Evolutionary conservation across 257 asterid genomes (phyloP).

Genomic region (Vinca minor): DNA sequence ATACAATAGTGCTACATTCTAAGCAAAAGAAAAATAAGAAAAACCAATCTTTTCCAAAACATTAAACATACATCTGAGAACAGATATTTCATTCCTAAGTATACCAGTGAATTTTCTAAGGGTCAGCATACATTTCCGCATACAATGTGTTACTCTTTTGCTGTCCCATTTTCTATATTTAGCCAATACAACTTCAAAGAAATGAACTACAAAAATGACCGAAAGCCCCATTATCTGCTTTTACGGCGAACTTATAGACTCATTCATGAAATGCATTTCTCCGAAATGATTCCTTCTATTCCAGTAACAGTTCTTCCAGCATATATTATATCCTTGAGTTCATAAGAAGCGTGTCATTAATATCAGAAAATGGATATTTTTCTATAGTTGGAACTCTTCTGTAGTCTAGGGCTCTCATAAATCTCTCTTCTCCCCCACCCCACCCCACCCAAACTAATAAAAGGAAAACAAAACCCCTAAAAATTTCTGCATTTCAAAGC

Average conservation of each 20-base stretch:
- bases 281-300: background rate
- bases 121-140: background rate
- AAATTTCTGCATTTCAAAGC: background rate
- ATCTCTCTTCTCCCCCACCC: background rate
- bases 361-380: background rate
- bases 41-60: background rate
- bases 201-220: background rate
- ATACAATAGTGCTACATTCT: background rate
- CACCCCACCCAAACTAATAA: too few relatives aligned
- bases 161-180: background rate
- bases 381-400: background rate
- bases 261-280: background rate
- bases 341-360: background rate
- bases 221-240: background rate
- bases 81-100: background rate
- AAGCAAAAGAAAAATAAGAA: background rate
- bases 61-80: background rate
- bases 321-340: background rate
- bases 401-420: too few relatives aligned
- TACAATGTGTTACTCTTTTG: background rate
- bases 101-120: background rate
- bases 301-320: constrained; percentile 1
- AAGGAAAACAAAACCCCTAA: too few relatives aligned
- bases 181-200: background rate
- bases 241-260: background rate